Evolutionary conservation across 768 basidiomycete species (phyloP).

Genomic region (Phaeolepiota aurea): DNA sequence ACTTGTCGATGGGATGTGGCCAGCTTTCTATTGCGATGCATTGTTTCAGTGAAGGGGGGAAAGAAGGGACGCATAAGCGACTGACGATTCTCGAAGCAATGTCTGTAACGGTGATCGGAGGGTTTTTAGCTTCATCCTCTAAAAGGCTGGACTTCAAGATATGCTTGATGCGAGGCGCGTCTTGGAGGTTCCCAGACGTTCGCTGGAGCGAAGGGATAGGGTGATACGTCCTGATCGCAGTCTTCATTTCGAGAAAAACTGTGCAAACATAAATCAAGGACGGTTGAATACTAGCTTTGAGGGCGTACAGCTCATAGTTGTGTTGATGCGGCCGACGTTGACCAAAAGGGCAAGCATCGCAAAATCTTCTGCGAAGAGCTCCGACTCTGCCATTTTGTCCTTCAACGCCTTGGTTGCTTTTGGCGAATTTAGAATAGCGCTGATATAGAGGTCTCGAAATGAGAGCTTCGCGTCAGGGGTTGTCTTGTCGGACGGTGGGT

Average conservation of each 20-base stretch:
- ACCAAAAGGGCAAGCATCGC: conserved; percentile 68
- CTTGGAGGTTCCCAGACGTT: conserved; percentile 63
- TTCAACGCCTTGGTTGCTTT: conserved; percentile 66
- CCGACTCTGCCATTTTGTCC: conserved; percentile 59
- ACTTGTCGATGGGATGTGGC: conserved; percentile 56
- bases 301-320: conserved; percentile 73
- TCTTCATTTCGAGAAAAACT: conserved; percentile 82
- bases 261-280: conserved; percentile 6
- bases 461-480: conserved; percentile 24
- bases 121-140: conserved; percentile 34
- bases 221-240: conserved; percentile 68
- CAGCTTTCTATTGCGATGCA: conserved; percentile 26
- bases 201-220: conserved; percentile 67
- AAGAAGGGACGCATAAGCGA: conserved; percentile 8
- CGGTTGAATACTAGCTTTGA: conserved; percentile 5
- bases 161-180: conserved; percentile 73
- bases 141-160: conserved; percentile 54
- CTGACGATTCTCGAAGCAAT: conserved; percentile 47
- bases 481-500: conserved; percentile 11
- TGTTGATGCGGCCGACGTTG: conserved; percentile 76
- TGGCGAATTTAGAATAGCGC: conserved; percentile 43
- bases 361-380: conserved; percentile 56
- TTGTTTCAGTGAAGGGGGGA: conserved; percentile 1
- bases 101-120: conserved; percentile 48
- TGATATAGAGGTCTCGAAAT: conserved; percentile 58